Evolutionary conservation across 202 grass and related monocot species (phyloP).

Genomic region (Setaria italica): DNA sequence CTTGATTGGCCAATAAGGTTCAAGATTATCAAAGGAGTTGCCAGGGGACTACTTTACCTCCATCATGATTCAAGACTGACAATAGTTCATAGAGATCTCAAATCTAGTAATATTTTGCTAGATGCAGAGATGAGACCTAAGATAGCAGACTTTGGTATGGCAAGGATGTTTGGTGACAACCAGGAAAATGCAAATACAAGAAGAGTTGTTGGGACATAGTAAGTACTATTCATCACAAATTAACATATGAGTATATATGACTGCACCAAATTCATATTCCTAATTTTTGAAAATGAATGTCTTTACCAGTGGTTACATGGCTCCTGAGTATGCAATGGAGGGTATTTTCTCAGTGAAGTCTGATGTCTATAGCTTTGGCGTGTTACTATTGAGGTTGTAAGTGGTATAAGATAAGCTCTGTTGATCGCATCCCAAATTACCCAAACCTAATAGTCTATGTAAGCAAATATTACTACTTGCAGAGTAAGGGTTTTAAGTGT

Average conservation of each 20-base stretch:
- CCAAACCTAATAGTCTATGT: constrained; percentile 32
- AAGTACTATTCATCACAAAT: neutral
- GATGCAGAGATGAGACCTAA: neutral
- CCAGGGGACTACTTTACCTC: constrained; percentile 56
- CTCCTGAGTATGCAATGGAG: neutral
- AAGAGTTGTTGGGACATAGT: neutral
- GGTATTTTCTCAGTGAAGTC: constrained; percentile 46
- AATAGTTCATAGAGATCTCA: neutral
- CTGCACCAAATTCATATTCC: neutral
- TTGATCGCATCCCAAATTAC: neutral
- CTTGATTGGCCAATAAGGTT: constrained; percentile 52
- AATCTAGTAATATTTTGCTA: neutral
- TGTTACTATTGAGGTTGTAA: constrained; percentile 60
- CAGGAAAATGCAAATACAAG: neutral
- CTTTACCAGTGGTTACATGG: neutral
- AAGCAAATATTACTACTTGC: neutral
- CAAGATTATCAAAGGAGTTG: constrained; percentile 54
- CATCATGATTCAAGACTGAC: constrained; percentile 54
- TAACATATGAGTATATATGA: neutral
- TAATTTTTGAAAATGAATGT: neutral
- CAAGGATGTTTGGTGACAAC: neutral
- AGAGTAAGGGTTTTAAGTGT: no score
- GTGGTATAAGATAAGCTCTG: neutral
- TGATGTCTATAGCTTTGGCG: constrained; percentile 67
- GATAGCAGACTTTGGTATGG: neutral